phyloP scores from a whole-genome alignment of 2,329 filamentous ascomycete genomes.

The Sporothrix euskadiensis region DNA sequence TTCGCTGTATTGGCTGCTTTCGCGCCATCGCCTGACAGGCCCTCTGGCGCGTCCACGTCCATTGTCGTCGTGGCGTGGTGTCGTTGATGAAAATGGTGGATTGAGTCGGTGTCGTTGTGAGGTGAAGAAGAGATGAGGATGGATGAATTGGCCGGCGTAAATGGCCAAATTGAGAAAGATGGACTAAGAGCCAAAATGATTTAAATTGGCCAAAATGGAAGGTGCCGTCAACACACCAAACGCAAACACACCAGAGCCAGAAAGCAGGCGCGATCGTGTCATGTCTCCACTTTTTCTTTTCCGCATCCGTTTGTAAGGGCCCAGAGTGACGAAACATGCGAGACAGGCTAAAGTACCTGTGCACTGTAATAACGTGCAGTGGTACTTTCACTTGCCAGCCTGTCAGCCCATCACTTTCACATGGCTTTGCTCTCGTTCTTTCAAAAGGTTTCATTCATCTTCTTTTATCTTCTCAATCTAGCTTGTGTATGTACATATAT shows the following conservation, averaged over 20 bases:
- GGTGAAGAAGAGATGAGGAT: no score
- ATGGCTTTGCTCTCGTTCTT: no score
- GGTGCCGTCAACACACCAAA: not conserved
- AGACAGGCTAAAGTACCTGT: no score
- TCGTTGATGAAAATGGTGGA: slow-evolving; percentile 63
- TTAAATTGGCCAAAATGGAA: not conserved
- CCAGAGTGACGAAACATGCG: no score
- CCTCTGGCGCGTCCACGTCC: not conserved
- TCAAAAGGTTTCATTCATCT: not conserved
- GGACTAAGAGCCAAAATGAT: not conserved
- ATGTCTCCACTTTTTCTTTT: not conserved
- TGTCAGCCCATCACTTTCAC: no score
- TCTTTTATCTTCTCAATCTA: not conserved
- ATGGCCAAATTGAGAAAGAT: no score
- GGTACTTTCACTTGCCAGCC: no score
- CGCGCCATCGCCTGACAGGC: not conserved
- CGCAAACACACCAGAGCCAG: no score
- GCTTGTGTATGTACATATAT: not conserved
- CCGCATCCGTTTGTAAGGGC: not conserved
- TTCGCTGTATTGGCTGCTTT: not conserved
- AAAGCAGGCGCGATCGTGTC: not conserved
- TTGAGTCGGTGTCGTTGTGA: not conserved
- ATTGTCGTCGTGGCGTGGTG: not conserved
- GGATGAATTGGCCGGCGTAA: no score
- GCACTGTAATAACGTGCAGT: no score